Base-by-base conservation (phyloP, 345 rosid genomes). In the Citrus inodora region DNA sequence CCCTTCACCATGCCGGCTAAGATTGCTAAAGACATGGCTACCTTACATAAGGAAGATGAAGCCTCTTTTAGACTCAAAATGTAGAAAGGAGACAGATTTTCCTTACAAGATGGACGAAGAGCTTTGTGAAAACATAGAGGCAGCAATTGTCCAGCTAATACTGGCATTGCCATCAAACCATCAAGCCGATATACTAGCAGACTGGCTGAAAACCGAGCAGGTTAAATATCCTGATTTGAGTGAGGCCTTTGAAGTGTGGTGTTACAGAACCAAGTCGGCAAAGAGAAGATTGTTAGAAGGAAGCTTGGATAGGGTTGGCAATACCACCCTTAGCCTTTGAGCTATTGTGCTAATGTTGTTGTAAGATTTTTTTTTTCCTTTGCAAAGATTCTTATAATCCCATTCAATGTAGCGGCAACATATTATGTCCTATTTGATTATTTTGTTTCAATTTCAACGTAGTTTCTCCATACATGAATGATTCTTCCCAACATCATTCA, bases 221-320 rank as follows among this genome's bases (percentile, higher is more conserved):
- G 87, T 84, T 40, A 88, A 73, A 83, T 96, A 86, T 84, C 98
- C 98, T 0, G 99, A 96, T 83, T 80, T 96, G 83, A 93, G 92
- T 30, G 99, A 96, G 85, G 99, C 97, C 0, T 96, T 96, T 40
- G 99, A 96, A 80, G 87, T 96, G 76, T 93, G 99, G 98, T 92
- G 97, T 80, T 93, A 90, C 80, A 88, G 99, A 87, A 91, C 89
- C 80, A 96, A 96, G 83, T 93, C 99, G 30, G 97, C 99, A 56
- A 93, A 89, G 90, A 89, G 98, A 90, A 90, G 97, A 83, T 79
- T 94, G 84, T 65, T 86, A 78, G 92, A 90, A 56, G 96, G 90
- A 66, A 93, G 88, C 68, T 83, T 84, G 84, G 87, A 86, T 76
- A 71, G 85, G 74, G 70, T 82, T 75, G 83, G 71, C 61, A 79